phyloP scores from a whole-genome alignment of 495 filamentous ascomycete species.

The Aspergillus asperescens region DNA sequence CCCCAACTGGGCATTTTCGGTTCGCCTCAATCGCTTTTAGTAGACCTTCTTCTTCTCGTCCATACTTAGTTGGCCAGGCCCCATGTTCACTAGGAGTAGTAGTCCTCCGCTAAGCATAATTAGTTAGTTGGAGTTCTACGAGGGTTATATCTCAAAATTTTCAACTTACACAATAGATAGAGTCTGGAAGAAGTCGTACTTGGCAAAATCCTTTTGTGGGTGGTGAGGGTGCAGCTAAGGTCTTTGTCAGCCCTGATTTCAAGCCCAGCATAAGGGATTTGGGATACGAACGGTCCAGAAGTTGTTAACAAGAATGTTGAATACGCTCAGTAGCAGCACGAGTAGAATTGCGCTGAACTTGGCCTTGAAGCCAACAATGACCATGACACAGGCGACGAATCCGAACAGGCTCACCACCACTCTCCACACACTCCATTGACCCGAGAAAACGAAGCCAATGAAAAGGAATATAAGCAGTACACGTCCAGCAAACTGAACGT shows the following conservation, averaged over 20 bases:
- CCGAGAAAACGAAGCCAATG: constrained; percentile 90
- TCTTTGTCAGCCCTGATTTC: constrained; percentile 17
- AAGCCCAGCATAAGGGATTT: constrained; percentile 8
- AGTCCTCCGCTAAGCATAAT: constrained; percentile 64
- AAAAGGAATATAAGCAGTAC: constrained; percentile 98
- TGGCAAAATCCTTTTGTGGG: constrained; percentile 99
- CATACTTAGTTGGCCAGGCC: constrained; percentile 92
- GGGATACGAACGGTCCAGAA: constrained; percentile 92
- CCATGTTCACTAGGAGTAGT: constrained; percentile 94
- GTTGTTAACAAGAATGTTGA: constrained; percentile 97
- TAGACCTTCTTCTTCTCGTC: constrained; percentile 99
- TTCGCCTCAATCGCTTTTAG: constrained; percentile 52
- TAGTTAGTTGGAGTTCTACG: constrained; percentile 15
- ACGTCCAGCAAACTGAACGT: constrained; percentile 94
- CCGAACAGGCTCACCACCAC: constrained; percentile 77
- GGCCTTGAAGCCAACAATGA: constrained; percentile 98
- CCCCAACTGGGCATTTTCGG: background rate
- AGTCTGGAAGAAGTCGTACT: constrained; percentile 99
- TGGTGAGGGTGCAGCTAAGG: constrained; percentile 90
- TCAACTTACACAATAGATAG: constrained; percentile 85
- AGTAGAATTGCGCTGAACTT: constrained; percentile 95
- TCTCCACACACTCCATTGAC: constrained; percentile 83
- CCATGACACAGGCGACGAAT: constrained; percentile 92
- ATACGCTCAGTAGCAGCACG: constrained; percentile 89
- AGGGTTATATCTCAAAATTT: background rate